Base-by-base conservation (phyloP, 768 basidiomycete genomes). In the Russula vinacea region DNA sequence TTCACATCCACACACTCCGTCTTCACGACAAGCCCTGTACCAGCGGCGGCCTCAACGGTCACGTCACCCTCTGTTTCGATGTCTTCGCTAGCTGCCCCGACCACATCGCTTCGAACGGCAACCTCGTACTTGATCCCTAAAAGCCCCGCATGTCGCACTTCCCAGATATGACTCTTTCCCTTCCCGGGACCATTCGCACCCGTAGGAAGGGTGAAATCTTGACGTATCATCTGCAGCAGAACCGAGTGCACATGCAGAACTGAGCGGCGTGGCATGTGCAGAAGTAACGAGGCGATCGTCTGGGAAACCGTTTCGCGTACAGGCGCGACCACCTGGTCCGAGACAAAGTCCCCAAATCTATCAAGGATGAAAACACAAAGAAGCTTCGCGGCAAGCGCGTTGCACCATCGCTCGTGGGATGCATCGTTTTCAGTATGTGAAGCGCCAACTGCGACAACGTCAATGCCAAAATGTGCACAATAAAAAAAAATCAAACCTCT, bases 101-200 rank as follows among this genome's bases (percentile, higher is more conserved):
- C 86, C 26, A 98, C 76, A 73, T 97, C 94, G 59, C 81, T 85
- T 67, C 94, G 80, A 19, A 98, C 97, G 16, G 96, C 97, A 42
- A 98, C 94, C 74, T 98, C 92, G 73, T 98, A 98, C 78, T 98
- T 98, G 74, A 99, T 86, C 1, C 97, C 97, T 10, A 98, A 82
- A 64, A 99, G 77, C 33, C 97, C 97, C n/a, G 97, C 95, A 78
- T 99, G 97, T 60, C 96, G 83, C 56, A 99, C 89, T 75, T 98
- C 93, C 97, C 97, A 99, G 8, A 94, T 83, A 74, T 95, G 92
- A 59, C 73, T 76, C 74, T 64, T 84, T 35, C 74, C 73, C 78
- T 67, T 74, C 29, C 58, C 60, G 2, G 51, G 56, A 7, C 44
- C 40, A 51, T 73, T 76, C 58, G 74, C 71, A 47, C 69, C 63